Evolutionary conservation across 2,329 filamentous ascomycete species (phyloP).

Genomic region (Microdochium paspali): DNA sequence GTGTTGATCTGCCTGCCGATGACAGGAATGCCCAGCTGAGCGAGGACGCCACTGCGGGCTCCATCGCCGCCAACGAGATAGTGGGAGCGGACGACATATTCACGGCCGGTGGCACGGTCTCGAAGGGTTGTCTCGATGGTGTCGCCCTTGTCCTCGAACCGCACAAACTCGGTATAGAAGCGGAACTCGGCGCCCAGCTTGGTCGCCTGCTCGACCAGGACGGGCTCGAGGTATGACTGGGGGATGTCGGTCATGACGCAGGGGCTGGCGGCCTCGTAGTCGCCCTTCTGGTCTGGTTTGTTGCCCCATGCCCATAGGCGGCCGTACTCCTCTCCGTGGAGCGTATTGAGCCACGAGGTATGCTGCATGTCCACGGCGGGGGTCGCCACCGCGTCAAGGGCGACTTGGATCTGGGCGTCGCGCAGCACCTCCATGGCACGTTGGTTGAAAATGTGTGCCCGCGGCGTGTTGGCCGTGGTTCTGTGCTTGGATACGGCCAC

Average conservation of each 20-base stretch:
- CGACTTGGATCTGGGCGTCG: no score
- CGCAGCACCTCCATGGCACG: conserved; percentile 43
- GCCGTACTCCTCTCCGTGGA: conserved; percentile 42
- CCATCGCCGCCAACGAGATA: conserved; percentile 54
- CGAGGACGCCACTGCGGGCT: conserved; percentile 26
- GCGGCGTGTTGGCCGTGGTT: conserved; percentile 43
- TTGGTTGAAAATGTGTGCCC: conserved; percentile 52
- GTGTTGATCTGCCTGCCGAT: conserved; percentile 23
- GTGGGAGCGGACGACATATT: conserved; percentile 37
- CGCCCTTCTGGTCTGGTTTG: conserved; percentile 31
- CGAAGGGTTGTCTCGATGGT: conserved; percentile 14
- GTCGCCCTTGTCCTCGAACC: conserved; percentile 10
- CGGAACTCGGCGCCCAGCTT: conserved; percentile 25
- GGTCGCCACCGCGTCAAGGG: conserved; percentile 23
- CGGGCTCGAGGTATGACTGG: conserved; percentile 31
- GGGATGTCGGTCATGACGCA: conserved; percentile 31
- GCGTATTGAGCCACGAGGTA: conserved; percentile 41
- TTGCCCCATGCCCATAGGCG: conserved; percentile 41
- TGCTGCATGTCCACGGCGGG: conserved; percentile 33
- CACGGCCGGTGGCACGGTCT: conserved; percentile 20
- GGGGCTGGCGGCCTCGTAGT: conserved; percentile 30
- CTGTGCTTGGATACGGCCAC: conserved; percentile 40
- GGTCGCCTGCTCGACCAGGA: conserved; percentile 28
- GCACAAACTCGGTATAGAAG: conserved; percentile 26
- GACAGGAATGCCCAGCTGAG: conserved; percentile 23